These are phyloP conservation scores for Cryptococcus jaspeensis DNA, from an alignment of 1,284 basidiomycete species.

Conservation along the genomic window DNA sequence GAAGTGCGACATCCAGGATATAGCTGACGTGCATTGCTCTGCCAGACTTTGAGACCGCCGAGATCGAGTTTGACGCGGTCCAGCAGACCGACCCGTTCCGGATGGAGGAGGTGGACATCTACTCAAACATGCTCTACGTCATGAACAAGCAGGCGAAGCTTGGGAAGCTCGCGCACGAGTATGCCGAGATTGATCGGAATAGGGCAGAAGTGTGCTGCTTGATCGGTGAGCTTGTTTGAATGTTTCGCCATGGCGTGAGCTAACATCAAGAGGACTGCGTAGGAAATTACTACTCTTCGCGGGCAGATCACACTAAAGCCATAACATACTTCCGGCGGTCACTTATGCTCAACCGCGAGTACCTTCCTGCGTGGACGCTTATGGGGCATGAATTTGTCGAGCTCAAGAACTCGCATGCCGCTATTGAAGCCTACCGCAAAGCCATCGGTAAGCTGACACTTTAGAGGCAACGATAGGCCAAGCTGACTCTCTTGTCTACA, in stretches of 20 bases:
- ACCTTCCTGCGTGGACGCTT: conserved; percentile 96
- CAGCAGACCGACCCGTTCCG: conserved; percentile 79
- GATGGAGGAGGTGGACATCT: conserved; percentile 93
- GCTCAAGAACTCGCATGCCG: conserved; percentile 98
- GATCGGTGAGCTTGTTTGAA: conserved; percentile 63
- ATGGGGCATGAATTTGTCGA: conserved; percentile 99
- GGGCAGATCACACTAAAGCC: conserved; percentile 91
- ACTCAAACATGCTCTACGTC: conserved; percentile 96
- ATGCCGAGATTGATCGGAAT: conserved; percentile 80
- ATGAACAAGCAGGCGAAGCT: conserved; percentile 85
- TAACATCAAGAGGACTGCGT: not conserved
- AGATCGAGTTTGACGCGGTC: conserved; percentile 77
- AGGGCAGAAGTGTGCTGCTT: conserved; percentile 92
- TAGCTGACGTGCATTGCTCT: not conserved
- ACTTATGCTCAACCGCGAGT: conserved; percentile 88
- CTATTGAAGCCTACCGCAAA: conserved; percentile 93
- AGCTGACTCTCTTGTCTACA: not conserved
- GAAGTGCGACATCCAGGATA: not conserved
- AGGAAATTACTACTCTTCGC: conserved; percentile 96
- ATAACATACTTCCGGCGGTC: conserved; percentile 93
- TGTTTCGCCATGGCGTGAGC: not conserved
- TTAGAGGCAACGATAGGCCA: not conserved
- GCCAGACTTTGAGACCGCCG: conserved; percentile 80
- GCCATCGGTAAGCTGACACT: conserved; percentile 70
- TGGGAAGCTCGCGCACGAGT: conserved; percentile 88